Percentiles rank a stretch among this genome's conserved stretches.
Evolutionary conservation across 805 yeast species (phyloP).

Genomic region (Wickerhamiella kazuoi): DNA sequence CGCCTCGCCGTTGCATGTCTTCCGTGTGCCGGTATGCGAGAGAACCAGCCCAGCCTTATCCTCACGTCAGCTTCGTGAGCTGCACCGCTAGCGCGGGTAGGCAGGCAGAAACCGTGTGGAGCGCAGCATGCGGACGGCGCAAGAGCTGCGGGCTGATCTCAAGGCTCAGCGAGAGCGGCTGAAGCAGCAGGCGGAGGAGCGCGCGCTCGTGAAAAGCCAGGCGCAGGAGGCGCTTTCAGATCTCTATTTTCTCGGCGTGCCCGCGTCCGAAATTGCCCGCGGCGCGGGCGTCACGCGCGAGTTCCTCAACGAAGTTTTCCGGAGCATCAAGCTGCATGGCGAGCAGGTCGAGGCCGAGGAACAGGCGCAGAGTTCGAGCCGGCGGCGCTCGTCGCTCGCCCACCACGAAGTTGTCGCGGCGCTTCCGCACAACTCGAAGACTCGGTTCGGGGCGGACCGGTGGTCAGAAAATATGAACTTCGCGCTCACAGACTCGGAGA

Average conservation of each 20-base stretch:
- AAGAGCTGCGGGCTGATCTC: not conserved
- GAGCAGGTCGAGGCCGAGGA: not conserved
- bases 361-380: too few species aligned
- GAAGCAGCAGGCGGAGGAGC: not conserved
- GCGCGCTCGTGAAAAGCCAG: not conserved
- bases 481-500: conserved; percentile 13
- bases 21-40: too few species aligned
- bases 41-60: too few species aligned
- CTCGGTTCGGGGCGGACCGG: conserved; percentile 12
- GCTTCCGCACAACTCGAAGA: not conserved
- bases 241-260: conserved; percentile 2
- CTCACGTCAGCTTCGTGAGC: too few species aligned
- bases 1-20: too few species aligned
- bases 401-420: not conserved
- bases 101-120: too few species aligned
- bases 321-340: not conserved
- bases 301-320: conserved; percentile 7
- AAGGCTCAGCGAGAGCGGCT: not conserved
- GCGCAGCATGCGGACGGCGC: not conserved
- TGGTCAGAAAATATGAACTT: conserved; percentile 11
- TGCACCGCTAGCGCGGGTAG: too few species aligned
- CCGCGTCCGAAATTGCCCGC: not conserved
- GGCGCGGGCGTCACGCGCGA: conserved; percentile 1
- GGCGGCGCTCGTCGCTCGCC: not conserved
- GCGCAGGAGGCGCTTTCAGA: conserved; percentile 1